Conservation (phyloP, 1,284 basidiomycete genomes). For the Ustilago trichophora region DNA sequence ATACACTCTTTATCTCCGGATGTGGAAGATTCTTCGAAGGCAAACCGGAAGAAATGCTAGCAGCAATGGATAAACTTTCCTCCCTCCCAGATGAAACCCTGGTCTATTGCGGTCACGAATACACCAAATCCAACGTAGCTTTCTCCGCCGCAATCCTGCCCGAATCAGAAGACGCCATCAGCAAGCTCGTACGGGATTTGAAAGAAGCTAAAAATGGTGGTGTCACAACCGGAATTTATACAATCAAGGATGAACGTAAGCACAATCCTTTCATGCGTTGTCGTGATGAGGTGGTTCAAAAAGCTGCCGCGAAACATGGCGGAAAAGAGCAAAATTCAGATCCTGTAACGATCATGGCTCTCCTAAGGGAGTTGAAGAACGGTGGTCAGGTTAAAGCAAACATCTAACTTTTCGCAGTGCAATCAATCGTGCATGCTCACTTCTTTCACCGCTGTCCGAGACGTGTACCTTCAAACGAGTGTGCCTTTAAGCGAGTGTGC, state of each 20-base stretch:
- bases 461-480: too few species aligned
- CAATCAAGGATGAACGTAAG: conserved; percentile 81
- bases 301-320: conserved; percentile 65
- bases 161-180: conserved; percentile 71
- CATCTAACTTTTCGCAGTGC: conserved; percentile 39
- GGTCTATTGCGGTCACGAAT: conserved; percentile 84
- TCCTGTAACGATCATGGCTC: conserved; percentile 75
- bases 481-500: too few species aligned
- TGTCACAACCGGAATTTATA: conserved; percentile 79
- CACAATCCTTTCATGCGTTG: conserved; percentile 67
- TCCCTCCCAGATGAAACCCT: conserved; percentile 82
- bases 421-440: too few species aligned
- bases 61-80: conserved; percentile 73
- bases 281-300: conserved; percentile 46
- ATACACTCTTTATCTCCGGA: conserved; percentile 91
- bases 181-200: conserved; percentile 68
- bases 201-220: conserved; percentile 67
- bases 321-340: conserved; percentile 58
- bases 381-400: conserved; percentile 48
- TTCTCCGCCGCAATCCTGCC: conserved; percentile 73
- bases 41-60: conserved; percentile 85
- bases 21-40: conserved; percentile 99
- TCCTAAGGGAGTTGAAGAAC: conserved; percentile 84
- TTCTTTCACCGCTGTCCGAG: too few species aligned
- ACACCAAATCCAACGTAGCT: conserved; percentile 63